Base-by-base conservation (phyloP, 192 early-diverging fungal species). In the Coemansia guatemalensis region DNA sequence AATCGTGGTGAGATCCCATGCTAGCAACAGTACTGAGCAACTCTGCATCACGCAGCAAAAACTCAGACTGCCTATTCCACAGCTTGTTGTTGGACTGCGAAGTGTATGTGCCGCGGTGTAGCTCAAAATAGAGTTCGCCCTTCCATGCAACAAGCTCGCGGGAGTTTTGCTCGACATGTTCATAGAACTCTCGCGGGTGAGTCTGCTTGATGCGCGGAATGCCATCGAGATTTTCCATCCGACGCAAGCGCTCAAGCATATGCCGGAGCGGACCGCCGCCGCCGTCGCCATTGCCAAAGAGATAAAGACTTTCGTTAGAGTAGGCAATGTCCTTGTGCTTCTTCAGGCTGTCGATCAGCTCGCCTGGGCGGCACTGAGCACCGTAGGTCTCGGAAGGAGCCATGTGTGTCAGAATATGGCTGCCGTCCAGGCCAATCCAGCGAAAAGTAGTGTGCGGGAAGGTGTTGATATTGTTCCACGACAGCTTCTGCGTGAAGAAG, bases 401-500 rank as follows among this genome's bases (percentile, higher is more conserved):
- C 83, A 96, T 93, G 64, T 98, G 94, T 0, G 90, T 92, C 63
- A 96, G 73, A 17, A 94, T 83, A 56, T 85, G 82, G 33, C 90
- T 89, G 4, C 93, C 90, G 75, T 96, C 90, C 11, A 95, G 73
- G 23, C 92, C 93, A 11, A 89, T 84, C 96, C 96, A 98, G 75
- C 82, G 87, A 77, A 98, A 98, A 0, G 95, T 95, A 0, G 96
- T 95, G 67, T 94, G 85, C 4, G 96, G 96, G 71, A 98, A 97
- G 83, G 88, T 92, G 83, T 99, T 99, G 64, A 99, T 94, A 69
- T 93, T 96, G 80, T 97, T 97, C 96, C 96, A 99, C 8, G 92
- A 94, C 30, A 99, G 78, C 74, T 99, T 99, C 74, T 97, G 96
- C 1, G 96, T 99, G 75, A 97, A 99, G 63, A 99, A 99, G 74